Percentiles rank a stretch among this genome's conserved stretches.
phyloP scores from a whole-genome alignment of 352 stramenopile genomes.

The Plasmopara halstedii region DNA sequence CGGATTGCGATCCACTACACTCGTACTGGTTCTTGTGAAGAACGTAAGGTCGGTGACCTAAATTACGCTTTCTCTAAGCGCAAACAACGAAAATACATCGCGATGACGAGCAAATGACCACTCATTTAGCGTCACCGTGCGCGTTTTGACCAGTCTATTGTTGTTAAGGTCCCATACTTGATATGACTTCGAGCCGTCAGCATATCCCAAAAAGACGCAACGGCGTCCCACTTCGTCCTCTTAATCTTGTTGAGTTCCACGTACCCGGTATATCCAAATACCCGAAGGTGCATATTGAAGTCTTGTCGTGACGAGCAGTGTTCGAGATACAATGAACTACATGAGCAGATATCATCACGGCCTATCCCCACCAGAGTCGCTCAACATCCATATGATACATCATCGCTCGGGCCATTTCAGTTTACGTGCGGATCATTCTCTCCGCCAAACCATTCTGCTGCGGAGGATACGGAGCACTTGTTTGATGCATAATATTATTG shows the following conservation, averaged over 20 bases:
- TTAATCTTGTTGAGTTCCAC: not conserved
- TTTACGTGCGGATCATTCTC: not conserved
- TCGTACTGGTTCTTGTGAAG: too few species aligned
- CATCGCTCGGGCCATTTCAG: not conserved
- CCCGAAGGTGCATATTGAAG: not conserved
- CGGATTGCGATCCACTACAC: too few species aligned
- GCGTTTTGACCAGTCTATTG: not conserved
- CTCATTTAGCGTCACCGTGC: not conserved
- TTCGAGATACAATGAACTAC: not conserved
- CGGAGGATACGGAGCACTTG: not conserved
- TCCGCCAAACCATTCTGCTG: not conserved
- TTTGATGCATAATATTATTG: not conserved
- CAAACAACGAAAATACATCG: not conserved
- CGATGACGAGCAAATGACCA: not conserved
- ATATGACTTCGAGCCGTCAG: not conserved
- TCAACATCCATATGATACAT: not conserved
- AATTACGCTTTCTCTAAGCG: too few species aligned
- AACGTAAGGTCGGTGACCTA: too few species aligned
- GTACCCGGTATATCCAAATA: not conserved
- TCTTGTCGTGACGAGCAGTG: not conserved
- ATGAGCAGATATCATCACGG: not conserved
- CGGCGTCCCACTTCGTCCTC: not conserved
- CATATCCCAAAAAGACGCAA: not conserved
- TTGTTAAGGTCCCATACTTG: not conserved
- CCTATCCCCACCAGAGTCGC: not conserved